These are phyloP conservation scores for Borovskyia barvae DNA, from an alignment of 208 protist genomes.

Conservation along the genomic window DNA sequence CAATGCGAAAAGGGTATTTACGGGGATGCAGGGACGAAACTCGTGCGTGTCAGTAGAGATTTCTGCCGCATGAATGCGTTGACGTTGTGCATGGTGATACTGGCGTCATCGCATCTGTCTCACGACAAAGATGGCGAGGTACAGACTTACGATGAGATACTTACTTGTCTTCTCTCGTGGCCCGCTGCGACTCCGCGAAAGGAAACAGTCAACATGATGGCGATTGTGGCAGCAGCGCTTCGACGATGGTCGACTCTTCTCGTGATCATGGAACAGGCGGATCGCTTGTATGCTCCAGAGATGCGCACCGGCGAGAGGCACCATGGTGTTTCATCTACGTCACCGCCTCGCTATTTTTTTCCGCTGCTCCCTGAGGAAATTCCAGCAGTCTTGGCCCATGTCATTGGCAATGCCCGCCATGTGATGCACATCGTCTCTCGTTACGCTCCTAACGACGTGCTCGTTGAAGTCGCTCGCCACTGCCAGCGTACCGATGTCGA, in stretches of 20 bases:
- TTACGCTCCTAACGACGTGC: constrained; percentile 41
- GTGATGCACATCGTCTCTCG: constrained; percentile 63
- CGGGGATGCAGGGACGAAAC: background rate
- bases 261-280: constrained; percentile 41
- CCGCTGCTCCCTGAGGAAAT: constrained; percentile 51
- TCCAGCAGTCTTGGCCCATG: constrained; percentile 37
- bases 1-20: constrained; percentile 20
- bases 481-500: constrained; percentile 64
- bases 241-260: constrained; percentile 53
- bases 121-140: constrained; percentile 12
- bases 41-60: constrained; percentile 16
- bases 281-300: constrained; percentile 18
- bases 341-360: constrained; percentile 44
- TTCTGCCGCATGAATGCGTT: constrained; percentile 45
- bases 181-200: constrained; percentile 40
- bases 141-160: constrained; percentile 40
- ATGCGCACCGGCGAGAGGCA: background rate
- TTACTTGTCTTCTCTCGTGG: constrained; percentile 42
- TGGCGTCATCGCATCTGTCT: constrained; percentile 33
- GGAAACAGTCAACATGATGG: constrained; percentile 57
- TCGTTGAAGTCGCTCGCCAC: constrained; percentile 54
- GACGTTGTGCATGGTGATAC: constrained; percentile 42
- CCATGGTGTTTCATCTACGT: background rate
- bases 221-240: constrained; percentile 40
- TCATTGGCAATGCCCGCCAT: constrained; percentile 55